A percentile compares a stretch with the other conserved stretches of the same genome.
Conservation (phyloP, 345 rosid genomes). For the Gossypium bickii region DNA sequence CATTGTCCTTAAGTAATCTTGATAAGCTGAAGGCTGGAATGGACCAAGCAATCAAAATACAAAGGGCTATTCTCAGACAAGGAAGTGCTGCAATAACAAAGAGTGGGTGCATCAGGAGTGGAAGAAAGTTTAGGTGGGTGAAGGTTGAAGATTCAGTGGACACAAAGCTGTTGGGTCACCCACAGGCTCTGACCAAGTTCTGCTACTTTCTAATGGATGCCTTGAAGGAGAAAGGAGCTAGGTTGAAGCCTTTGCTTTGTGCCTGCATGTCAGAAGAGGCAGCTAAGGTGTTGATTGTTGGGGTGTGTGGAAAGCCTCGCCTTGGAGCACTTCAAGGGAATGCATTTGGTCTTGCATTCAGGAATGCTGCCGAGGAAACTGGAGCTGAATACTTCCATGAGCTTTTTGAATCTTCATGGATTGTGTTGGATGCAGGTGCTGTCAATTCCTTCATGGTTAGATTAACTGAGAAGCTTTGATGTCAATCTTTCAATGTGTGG, state of each 20-base stretch:
- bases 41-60: slow-evolving; percentile 93
- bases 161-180: slow-evolving; percentile 74
- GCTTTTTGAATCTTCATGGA: slow-evolving; percentile 97
- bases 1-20: slow-evolving; percentile 66
- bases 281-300: slow-evolving; percentile 73
- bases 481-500: background rate
- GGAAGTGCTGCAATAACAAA: slow-evolving; percentile 89
- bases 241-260: slow-evolving; percentile 85
- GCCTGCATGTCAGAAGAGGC: slow-evolving; percentile 73
- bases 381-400: slow-evolving; percentile 84
- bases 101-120: slow-evolving; percentile 79
- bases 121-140: slow-evolving; percentile 94
- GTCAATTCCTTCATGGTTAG: slow-evolving; percentile 83
- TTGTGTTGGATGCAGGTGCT: slow-evolving; percentile 60
- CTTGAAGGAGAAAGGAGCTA: slow-evolving; percentile 86
- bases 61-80: slow-evolving; percentile 84
- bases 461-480: slow-evolving; percentile 56
- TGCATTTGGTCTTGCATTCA: slow-evolving; percentile 62
- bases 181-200: slow-evolving; percentile 90
- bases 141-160: slow-evolving; percentile 81
- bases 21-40: slow-evolving; percentile 77
- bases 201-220: slow-evolving; percentile 98
- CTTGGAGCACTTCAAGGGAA: slow-evolving; percentile 91
- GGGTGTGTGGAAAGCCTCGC: slow-evolving; percentile 89
- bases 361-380: slow-evolving; percentile 76